Percentiles rank a stretch among this genome's conserved stretches.
These are phyloP conservation scores for Vararia minispora DNA, from an alignment of 768 basidiomycete species.

Conservation along the genomic window DNA sequence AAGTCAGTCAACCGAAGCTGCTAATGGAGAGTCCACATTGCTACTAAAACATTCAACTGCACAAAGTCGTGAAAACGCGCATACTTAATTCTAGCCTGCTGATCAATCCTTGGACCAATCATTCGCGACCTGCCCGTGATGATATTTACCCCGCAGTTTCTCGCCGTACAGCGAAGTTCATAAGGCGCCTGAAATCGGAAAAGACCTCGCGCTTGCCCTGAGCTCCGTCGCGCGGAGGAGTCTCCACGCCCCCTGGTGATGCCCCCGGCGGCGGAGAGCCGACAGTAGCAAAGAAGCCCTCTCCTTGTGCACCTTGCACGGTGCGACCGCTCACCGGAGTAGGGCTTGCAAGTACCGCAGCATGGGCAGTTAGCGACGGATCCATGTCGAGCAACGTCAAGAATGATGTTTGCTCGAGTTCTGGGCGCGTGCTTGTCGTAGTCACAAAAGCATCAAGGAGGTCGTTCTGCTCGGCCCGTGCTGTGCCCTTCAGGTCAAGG, in stretches of 20 bases:
- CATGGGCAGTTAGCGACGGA: constrained; percentile 41
- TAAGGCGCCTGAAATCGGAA: constrained; percentile 79
- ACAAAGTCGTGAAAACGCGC: no score
- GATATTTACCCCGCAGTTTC: constrained; percentile 40
- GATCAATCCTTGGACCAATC: neutral
- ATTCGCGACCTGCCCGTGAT: neutral
- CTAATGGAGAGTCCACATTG: no score
- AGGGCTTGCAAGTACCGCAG: constrained; percentile 52
- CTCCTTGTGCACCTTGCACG: constrained; percentile 23
- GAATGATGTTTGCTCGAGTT: constrained; percentile 86
- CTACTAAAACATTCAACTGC: no score
- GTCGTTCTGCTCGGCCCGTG: constrained; percentile 75
- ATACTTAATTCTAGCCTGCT: no score
- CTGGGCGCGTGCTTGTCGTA: constrained; percentile 84
- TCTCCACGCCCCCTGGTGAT: constrained; percentile 50
- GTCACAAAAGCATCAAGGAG: constrained; percentile 88
- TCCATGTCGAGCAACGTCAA: constrained; percentile 95
- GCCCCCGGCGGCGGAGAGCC: constrained; percentile 54
- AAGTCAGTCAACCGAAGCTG: no score
- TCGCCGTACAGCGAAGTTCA: constrained; percentile 78
- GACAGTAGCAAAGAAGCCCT: constrained; percentile 49
- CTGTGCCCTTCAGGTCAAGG: constrained; percentile 88
- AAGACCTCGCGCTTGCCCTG: constrained; percentile 66
- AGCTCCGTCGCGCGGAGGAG: constrained; percentile 28
- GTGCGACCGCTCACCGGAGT: constrained; percentile 27